Evolutionary conservation across 1,284 basidiomycete species (phyloP), one percentile per base, ranked within the genome.

Genomic region (Boletus smithii): DNA sequence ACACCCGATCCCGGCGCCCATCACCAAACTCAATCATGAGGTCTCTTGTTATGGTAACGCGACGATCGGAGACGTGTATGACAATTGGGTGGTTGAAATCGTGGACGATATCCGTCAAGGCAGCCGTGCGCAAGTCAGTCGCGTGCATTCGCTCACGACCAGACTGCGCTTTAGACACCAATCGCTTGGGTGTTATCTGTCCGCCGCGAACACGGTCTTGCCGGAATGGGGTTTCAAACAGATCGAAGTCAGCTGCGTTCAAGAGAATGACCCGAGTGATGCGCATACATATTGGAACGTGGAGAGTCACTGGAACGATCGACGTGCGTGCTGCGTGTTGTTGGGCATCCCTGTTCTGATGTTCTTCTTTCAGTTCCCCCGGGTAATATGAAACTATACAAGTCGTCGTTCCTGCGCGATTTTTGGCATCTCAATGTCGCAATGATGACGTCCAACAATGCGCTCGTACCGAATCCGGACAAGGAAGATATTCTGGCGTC

Each of bases 211-310:
- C 65, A 80, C 85, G 1, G 77, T 91, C 36, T 71, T 99, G 31
- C 95, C 97, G 2, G 91, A 97, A 69, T 99, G 95, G 97, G 95
- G 95, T 18, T 99, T 97, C 81, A 98, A 98, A 72, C 97, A 99
- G 72, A 80, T 97, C 50, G 95, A 99, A 68, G 95, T 97, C 37
- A 88, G 85, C 53, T 99, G 97, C 69, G 85, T 86, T 51, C 93
- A 91, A 70, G 85, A 91, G 63, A 90, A 95, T 66, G 82, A 92
- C 60, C 83, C 83, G 1, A 76, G 72, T 29, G 91, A 98, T 68
- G 68, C 79, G 17, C 91, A 95, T 69, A 97, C 95, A 0, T 91
- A 93, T 67, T 99, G 95, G 95, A 99, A 99, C 66, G 88, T 99
- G 45, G 95, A 99, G 69, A 89, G 84, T 60, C 95, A 99, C 70